A percentile compares a stretch with the other conserved stretches of the same genome.
Evolutionary conservation across 1,284 basidiomycete species (phyloP).

Genomic region (Cerrena zonata): DNA sequence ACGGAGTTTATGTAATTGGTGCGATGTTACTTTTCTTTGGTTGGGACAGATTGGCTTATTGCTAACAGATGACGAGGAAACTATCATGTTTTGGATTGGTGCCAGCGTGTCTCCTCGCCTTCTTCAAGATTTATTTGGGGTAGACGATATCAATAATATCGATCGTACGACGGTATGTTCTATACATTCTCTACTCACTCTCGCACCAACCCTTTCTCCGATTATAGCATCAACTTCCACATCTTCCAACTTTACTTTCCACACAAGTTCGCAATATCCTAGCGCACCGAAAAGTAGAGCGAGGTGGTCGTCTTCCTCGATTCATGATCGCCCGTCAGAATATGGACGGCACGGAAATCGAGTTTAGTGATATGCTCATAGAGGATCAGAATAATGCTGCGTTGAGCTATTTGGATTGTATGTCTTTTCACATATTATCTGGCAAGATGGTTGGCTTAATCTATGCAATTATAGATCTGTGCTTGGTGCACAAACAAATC

Average conservation of each 20-base stretch:
- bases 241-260: slow-evolving; percentile 73
- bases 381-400: slow-evolving; percentile 97
- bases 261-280: slow-evolving; percentile 83
- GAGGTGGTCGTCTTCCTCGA: slow-evolving; percentile 56
- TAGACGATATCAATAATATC: slow-evolving; percentile 71
- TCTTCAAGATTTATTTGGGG: slow-evolving; percentile 81
- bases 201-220: background rate
- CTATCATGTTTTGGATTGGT: slow-evolving; percentile 89
- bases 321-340: slow-evolving; percentile 87
- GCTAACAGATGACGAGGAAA: slow-evolving; percentile 83
- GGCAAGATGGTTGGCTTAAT: slow-evolving; percentile 15
- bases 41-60: background rate
- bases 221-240: slow-evolving; percentile 73
- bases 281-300: slow-evolving; percentile 57
- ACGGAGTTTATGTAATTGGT: slow-evolving; percentile 91
- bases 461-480: slow-evolving; percentile 36
- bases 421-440: slow-evolving; percentile 9
- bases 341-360: slow-evolving; percentile 88
- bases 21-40: slow-evolving; percentile 18
- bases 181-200: background rate
- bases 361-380: slow-evolving; percentile 93
- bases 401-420: slow-evolving; percentile 84
- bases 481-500: slow-evolving; percentile 56
- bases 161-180: slow-evolving; percentile 68
- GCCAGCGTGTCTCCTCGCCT: slow-evolving; percentile 76